Base-by-base conservation (phyloP, 2,329 filamentous ascomycete genomes). In the Neophaeococcomyces mojaviensis region DNA sequence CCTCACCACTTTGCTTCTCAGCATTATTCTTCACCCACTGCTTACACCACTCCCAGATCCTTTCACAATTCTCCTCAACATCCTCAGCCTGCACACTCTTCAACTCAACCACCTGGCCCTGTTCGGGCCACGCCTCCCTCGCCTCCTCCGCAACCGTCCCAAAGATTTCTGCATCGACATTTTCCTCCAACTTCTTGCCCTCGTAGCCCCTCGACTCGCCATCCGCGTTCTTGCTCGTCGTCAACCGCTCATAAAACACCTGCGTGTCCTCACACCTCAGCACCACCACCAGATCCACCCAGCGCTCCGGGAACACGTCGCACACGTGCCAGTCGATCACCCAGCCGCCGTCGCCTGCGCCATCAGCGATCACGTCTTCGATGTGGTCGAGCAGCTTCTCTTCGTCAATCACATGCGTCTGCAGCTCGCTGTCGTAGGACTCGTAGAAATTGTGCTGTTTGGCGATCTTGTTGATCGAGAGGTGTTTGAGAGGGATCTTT, bases 251-350 rank as follows among this genome's bases (percentile, higher is more conserved):
- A 62, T 92, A 97, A 2, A 95, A 76, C 12, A 84, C 71, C 16
- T 78, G 79, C 15, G 87, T 88, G 57, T 92, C 81, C 46, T 86
- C 87, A 50, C 68, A 71, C 37, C 92, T 77, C 52, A 98, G 67
- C 46, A 98, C 92, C 4, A 97, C 85, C 1, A 98, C 89, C 2
- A 98, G 77, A 64, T 98, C 92, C 61, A 98, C 84, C 87, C 89
- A 94, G 60, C 84, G 84, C 62, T 85, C 82, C 2, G 92, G 92
- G 61, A 97, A 97, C 18, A 97, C 69, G 59, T 97, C 92, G 69
- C 90, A 97, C 2, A 89, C 90, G 68, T 98, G 92, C 90, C 92
- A 98, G 69, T 98, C 92, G 60, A 98, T 85, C 57, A 98, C 81
- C 65, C 81, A 86, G 16, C 92, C 92, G 47, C 90, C 90, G 16